Percentiles rank a stretch among this genome's conserved stretches.
phyloP scores from a whole-genome alignment of 2,329 filamentous ascomycete species.

The Nemania sp. region DNA sequence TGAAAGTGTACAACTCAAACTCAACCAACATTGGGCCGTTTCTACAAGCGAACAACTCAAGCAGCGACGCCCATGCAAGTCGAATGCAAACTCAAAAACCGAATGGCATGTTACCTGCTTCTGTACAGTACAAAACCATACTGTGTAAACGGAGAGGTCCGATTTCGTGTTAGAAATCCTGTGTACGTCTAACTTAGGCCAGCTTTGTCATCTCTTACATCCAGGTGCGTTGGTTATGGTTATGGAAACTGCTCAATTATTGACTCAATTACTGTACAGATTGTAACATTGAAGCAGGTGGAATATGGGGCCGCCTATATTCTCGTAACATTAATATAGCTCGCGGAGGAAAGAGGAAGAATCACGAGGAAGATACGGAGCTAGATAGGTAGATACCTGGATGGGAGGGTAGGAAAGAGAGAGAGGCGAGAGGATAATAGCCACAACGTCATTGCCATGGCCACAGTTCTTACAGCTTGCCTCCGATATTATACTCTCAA shows the following conservation, averaged over 20 bases:
- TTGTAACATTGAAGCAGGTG: background rate
- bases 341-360: background rate
- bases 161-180: slow-evolving; percentile 10
- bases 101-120: background rate
- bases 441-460: slow-evolving; percentile 20
- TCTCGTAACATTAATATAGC: no score
- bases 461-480: background rate
- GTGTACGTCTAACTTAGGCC: no score
- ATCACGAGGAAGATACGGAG: no score
- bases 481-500: slow-evolving; percentile 6
- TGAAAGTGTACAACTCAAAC: slow-evolving; percentile 13
- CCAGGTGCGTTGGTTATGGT: slow-evolving; percentile 19
- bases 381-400: no score
- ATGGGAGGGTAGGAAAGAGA: background rate
- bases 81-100: background rate
- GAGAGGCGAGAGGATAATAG: background rate
- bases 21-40: background rate
- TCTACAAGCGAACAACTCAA: background rate
- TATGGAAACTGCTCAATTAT: background rate
- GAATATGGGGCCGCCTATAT: no score
- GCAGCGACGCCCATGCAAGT: slow-evolving; percentile 2
- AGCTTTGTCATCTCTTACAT: background rate
- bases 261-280: no score
- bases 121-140: background rate
- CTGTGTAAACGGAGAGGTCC: slow-evolving; percentile 1